A percentile compares a stretch with the other conserved stretches of the same genome.
Evolutionary conservation across 2,329 filamentous ascomycete genomes (phyloP).

Genomic region (Fusarium sambucinum): DNA sequence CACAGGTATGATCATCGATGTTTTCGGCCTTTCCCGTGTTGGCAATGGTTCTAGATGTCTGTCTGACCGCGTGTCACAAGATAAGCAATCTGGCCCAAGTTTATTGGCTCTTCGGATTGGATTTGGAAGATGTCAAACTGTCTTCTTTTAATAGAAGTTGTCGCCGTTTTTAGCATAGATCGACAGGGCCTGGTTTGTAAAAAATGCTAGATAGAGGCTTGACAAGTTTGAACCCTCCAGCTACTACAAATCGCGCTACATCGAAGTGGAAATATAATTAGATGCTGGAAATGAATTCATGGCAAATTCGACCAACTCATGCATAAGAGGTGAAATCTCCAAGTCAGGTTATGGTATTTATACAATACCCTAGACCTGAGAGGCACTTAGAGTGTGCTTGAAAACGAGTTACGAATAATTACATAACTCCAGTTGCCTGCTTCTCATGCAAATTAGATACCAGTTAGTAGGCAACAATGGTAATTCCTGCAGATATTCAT

Average conservation of each 20-base stretch:
- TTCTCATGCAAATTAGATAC: not conserved
- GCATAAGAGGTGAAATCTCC: too few relatives aligned
- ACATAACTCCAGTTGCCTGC: too few relatives aligned
- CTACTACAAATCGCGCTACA: not conserved
- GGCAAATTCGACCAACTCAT: too few relatives aligned
- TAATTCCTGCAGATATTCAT: fast-evolving
- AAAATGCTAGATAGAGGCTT: too few relatives aligned
- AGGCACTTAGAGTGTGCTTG: not conserved
- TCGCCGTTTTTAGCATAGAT: not conserved
- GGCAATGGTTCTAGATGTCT: conserved; percentile 6
- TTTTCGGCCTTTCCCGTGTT: conserved; percentile 8
- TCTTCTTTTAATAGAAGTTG: conserved; percentile 5
- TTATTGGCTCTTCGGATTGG: not conserved
- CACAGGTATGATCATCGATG: not conserved
- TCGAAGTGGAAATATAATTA: fast-evolving
- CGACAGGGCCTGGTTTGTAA: not conserved
- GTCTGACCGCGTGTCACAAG: too few relatives aligned
- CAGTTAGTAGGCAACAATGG: fast-evolving
- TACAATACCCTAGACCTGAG: too few relatives aligned
- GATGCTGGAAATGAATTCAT: too few relatives aligned
- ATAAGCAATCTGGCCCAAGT: not conserved
- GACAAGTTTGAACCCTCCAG: not conserved
- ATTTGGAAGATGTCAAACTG: too few relatives aligned
- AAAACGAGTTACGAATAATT: not conserved
- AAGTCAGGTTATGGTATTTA: too few relatives aligned